These are phyloP conservation scores for Articulospora tetracladia DNA, from an alignment of 495 filamentous ascomycete genomes.

Conservation along the genomic window DNA sequence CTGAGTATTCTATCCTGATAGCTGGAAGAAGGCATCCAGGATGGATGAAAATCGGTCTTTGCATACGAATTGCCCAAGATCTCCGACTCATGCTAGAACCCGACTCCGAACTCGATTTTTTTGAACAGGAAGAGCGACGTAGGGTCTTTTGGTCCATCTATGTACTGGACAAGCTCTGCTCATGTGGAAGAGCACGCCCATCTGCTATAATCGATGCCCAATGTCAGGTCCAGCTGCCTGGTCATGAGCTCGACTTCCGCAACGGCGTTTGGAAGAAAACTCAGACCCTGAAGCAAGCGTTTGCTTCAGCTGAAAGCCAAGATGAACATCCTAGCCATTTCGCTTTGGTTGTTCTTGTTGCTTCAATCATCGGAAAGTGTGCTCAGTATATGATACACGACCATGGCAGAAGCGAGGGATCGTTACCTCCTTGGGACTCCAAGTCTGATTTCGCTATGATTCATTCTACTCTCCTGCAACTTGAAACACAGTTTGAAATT, in stretches of 20 bases:
- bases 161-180: constrained; percentile 30
- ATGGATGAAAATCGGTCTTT: constrained; percentile 33
- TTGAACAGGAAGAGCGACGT: constrained; percentile 32
- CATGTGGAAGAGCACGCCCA: constrained; percentile 28
- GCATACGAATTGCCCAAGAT: constrained; percentile 30
- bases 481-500: constrained; percentile 29
- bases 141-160: constrained; percentile 33
- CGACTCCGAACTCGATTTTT: constrained; percentile 13
- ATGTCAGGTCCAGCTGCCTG: constrained; percentile 30
- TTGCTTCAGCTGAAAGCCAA: constrained; percentile 18
- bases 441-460: constrained; percentile 29
- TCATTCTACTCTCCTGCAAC: constrained; percentile 25
- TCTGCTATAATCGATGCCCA: constrained; percentile 27
- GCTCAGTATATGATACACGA: not conserved
- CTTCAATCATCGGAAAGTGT: too few species aligned
- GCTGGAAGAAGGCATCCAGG: constrained; percentile 27
- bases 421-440: constrained; percentile 32
- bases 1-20: not conserved
- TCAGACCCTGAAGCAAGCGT: constrained; percentile 23
- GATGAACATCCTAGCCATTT: too few species aligned
- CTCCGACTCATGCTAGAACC: constrained; percentile 30
- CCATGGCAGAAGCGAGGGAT: constrained; percentile 6
- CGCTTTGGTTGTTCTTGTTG: too few species aligned
- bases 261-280: constrained; percentile 24
- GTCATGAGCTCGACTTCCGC: constrained; percentile 26